phyloP scores from a whole-genome alignment of 495 filamentous ascomycete genomes.

The Chlorociboria aeruginascens region DNA sequence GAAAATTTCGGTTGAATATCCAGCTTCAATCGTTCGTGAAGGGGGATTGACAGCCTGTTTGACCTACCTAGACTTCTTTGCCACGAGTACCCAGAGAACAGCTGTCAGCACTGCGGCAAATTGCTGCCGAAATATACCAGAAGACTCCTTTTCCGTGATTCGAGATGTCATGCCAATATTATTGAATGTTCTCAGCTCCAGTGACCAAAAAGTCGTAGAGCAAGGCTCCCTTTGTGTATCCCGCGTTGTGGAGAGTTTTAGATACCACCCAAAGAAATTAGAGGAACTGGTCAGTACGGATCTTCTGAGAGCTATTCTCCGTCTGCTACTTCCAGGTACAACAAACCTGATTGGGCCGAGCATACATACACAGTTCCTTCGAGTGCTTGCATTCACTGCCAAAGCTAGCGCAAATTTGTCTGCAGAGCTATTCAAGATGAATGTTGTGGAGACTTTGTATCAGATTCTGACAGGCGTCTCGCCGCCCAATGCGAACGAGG shows the following conservation, averaged over 20 bases:
- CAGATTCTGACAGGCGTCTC: constrained; percentile 97
- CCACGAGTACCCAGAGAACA: constrained; percentile 90
- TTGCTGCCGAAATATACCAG: constrained; percentile 90
- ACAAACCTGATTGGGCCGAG: constrained; percentile 91
- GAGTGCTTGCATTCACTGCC: constrained; percentile 77
- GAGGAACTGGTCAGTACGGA: constrained; percentile 85
- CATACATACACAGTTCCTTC: constrained; percentile 94
- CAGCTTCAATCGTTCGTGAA: constrained; percentile 89
- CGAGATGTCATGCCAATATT: constrained; percentile 93
- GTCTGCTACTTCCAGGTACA: constrained; percentile 83
- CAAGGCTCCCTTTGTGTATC: constrained; percentile 93
- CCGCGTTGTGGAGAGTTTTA: constrained; percentile 95
- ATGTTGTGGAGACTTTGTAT: constrained; percentile 94
- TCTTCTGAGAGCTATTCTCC: constrained; percentile 76
- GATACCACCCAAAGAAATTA: constrained; percentile 69
- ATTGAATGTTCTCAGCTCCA: constrained; percentile 77
- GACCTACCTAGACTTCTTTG: constrained; percentile 92
- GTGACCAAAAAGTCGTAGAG: constrained; percentile 92
- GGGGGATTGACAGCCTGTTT: constrained; percentile 90
- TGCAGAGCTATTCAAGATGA: constrained; percentile 87
- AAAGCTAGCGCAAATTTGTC: constrained; percentile 80
- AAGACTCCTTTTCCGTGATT: constrained; percentile 81
- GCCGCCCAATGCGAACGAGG: constrained; percentile 66
- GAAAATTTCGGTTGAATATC: constrained; percentile 96
- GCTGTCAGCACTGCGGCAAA: constrained; percentile 96